Base-by-base conservation (phyloP, 2,329 filamentous ascomycete species). In the Penicillium sp. region DNA sequence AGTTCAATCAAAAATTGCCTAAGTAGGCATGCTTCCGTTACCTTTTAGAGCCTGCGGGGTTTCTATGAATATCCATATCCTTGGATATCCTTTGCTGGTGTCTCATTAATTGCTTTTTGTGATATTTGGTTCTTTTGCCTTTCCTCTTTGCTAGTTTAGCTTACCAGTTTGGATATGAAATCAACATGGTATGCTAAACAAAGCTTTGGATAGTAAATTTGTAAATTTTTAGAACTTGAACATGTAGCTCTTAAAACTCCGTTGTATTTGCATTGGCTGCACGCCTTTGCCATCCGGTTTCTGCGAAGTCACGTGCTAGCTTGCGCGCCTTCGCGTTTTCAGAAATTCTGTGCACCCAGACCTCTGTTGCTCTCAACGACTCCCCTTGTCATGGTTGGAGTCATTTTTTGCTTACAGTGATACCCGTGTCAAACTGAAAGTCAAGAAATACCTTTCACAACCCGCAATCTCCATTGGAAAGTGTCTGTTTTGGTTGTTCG, bases 161-260 rank as follows among this genome's bases (percentile, higher is more conserved):
- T 63, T 57, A 56, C 58, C 64, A 64, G 57, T 60, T 73, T 73
- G 65, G 61, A 64, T 59, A 67, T 69, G 66, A 69, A 67, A 65
- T 65, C 59, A 68, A 68, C 58, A 68, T 66, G 66, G 63, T 68
- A 67, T 66, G 59, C 63, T 68, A 64, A 61, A 63, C 55, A 14
- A 47, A 51, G 41, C 29, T 26, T 47, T 41, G 29, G 14, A 8
- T 24, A 45, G 6, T 26, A 29, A 29, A 29, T 5, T 3, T 16
- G 49, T 53, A 47, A 16, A 46, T 39, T 19, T 5, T 3, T 10
- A 19, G 16, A n/a, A 19, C 4, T 3, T 39, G 9, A 9, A 39
- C 1, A 10, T 37, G 35, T 39, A 39, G n/a, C 9, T 39, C 19
- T 6, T 19, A 19, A 19, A 39, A 14, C 31, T 14, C 6, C 13